Evolutionary conservation across 768 basidiomycete species (phyloP).

Genomic region (Lactarius pseudohatsudake): DNA sequence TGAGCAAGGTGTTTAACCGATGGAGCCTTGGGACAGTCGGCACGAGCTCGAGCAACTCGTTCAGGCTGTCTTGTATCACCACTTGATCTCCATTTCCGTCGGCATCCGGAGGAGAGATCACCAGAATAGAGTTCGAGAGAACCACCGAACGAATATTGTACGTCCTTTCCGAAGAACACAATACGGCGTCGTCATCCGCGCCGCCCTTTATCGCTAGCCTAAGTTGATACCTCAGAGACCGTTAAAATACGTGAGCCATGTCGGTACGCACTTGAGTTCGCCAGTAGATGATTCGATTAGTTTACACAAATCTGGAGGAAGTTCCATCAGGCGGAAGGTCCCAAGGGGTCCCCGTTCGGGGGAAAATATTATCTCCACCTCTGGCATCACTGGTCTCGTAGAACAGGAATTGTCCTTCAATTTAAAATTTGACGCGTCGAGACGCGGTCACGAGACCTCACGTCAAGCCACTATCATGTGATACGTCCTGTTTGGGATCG

Average conservation of each 20-base stretch:
- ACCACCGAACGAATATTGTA: constrained; percentile 83
- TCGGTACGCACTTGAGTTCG: constrained; percentile 13
- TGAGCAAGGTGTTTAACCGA: constrained; percentile 58
- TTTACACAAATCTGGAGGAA: constrained; percentile 65
- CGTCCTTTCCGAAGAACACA: constrained; percentile 81
- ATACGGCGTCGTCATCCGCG: constrained; percentile 79
- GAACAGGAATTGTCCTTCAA: neutral
- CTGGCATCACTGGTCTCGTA: constrained; percentile 39
- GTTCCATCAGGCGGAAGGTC: constrained; percentile 68
- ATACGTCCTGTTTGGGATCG: no score
- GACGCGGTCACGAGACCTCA: constrained; percentile 14
- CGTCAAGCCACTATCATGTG: no score
- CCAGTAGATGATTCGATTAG: constrained; percentile 53
- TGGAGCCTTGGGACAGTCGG: constrained; percentile 78
- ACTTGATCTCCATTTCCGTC: constrained; percentile 44
- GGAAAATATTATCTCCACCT: constrained; percentile 55
- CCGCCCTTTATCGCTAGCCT: constrained; percentile 71
- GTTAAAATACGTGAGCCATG: constrained; percentile 14
- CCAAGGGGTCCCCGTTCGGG: constrained; percentile 47
- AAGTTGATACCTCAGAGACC: constrained; percentile 16
- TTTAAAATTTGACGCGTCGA: neutral
- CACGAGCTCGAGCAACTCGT: constrained; percentile 80
- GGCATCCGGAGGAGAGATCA: constrained; percentile 54
- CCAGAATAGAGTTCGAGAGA: constrained; percentile 83
- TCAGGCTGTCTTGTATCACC: constrained; percentile 76